A percentile compares a stretch with the other conserved stretches of the same genome.
These are phyloP conservation scores for Mimosa bimucronata DNA, from an alignment of 306 rosid species.

Conservation along the genomic window DNA sequence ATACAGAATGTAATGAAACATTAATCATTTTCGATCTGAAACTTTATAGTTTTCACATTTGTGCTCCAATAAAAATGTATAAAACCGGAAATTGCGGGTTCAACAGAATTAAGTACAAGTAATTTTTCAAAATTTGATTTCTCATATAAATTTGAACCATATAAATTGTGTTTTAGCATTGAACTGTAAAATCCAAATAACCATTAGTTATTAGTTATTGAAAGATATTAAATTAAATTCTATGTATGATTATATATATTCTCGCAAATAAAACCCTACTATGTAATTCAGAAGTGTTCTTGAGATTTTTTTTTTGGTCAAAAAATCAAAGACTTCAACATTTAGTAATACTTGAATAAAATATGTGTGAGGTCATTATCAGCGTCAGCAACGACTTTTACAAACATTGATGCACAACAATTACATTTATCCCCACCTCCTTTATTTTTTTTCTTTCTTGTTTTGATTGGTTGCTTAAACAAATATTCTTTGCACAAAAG, in stretches of 20 bases:
- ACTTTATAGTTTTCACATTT: background rate
- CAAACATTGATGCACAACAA: background rate
- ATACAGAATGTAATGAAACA: background rate
- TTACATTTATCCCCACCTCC: background rate
- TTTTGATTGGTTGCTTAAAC: constrained; percentile 16
- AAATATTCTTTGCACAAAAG: constrained; percentile 11
- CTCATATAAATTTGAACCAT: background rate
- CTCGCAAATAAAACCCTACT: too few species aligned
- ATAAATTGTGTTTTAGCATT: background rate
- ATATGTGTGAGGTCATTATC: constrained; percentile 7
- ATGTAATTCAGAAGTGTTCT: background rate
- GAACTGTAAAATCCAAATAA: background rate
- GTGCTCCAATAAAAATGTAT: background rate
- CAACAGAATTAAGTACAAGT: too few species aligned
- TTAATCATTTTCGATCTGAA: background rate
- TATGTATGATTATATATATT: background rate
- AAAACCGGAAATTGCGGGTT: background rate
- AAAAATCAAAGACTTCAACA: background rate
- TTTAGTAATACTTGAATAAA: background rate
- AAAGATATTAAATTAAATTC: background rate
- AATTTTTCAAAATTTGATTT: too few species aligned
- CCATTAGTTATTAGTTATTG: background rate
- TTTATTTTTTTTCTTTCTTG: background rate
- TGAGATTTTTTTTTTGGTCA: background rate
- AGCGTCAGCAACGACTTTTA: background rate